Conservation (phyloP, 2,329 filamentous ascomycete genomes). For the Phyllosticta ampelicida region DNA sequence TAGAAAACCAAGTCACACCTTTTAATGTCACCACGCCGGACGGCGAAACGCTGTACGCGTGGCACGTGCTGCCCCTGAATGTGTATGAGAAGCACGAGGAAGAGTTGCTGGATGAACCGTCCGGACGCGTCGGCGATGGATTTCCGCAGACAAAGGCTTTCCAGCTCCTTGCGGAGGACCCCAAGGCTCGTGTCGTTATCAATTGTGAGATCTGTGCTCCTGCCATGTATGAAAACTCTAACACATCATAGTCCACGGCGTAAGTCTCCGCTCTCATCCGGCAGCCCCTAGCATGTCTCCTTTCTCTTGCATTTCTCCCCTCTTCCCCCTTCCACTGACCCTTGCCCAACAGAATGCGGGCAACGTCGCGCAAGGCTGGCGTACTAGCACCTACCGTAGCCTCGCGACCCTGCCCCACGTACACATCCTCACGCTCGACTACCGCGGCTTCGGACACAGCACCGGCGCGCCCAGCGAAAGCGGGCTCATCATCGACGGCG, state of each 20-base stretch:
- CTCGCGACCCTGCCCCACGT: constrained; percentile 57
- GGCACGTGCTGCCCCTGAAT: constrained; percentile 77
- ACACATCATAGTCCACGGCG: constrained; percentile 48
- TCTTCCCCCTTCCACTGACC: constrained; percentile 12
- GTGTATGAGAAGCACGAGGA: constrained; percentile 64
- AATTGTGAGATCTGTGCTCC: constrained; percentile 33
- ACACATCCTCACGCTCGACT: constrained; percentile 51
- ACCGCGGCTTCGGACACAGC: constrained; percentile 48
- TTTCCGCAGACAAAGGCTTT: constrained; percentile 40
- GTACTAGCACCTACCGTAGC: constrained; percentile 67
- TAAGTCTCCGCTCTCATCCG: constrained; percentile 28
- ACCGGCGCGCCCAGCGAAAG: constrained; percentile 44
- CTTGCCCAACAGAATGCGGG: constrained; percentile 58
- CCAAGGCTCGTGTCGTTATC: constrained; percentile 43
- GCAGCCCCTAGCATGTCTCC: not conserved
- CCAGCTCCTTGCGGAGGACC: constrained; percentile 40
- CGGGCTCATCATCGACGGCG: constrained; percentile 45
- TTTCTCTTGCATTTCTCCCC: too few species aligned
- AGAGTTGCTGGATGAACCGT: constrained; percentile 32
- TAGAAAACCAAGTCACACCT: constrained; percentile 79
- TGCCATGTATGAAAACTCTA: constrained; percentile 2
- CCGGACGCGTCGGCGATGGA: constrained; percentile 33
- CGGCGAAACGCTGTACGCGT: constrained; percentile 69
- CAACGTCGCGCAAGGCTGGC: constrained; percentile 66
- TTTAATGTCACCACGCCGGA: constrained; percentile 69